These are phyloP conservation scores for Umbelopsis sp. DNA, from an alignment of 192 early-diverging fungal genomes.

Conservation along the genomic window DNA sequence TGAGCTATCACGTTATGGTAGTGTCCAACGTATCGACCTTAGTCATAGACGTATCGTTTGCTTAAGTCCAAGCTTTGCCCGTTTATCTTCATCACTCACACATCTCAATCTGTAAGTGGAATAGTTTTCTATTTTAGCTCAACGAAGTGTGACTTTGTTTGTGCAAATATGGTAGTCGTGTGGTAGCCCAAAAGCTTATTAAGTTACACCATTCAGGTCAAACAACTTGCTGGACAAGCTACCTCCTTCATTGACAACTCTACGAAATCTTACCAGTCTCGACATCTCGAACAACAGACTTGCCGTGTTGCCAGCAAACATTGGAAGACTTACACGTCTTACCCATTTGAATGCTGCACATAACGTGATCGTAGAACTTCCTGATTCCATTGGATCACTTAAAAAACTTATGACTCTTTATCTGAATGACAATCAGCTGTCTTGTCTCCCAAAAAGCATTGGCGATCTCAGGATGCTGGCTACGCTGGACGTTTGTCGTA, in stretches of 20 bases:
- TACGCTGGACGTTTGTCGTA: conserved; percentile 68
- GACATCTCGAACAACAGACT: conserved; percentile 70
- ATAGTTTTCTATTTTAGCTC: conserved; percentile 17
- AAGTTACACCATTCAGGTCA: neutral
- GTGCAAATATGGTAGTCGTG: neutral
- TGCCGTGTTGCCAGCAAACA: conserved; percentile 63
- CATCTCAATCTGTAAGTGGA: conserved; percentile 13
- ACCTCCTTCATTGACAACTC: conserved; percentile 59
- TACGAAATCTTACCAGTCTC: conserved; percentile 62
- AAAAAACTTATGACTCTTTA: conserved; percentile 68
- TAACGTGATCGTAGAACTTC: conserved; percentile 68
- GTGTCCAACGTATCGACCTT: conserved; percentile 51
- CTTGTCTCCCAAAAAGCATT: conserved; percentile 65
- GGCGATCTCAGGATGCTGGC: conserved; percentile 62
- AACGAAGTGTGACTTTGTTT: conserved; percentile 1
- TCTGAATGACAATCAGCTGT: conserved; percentile 63
- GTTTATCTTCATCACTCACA: neutral
- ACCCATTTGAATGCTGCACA: conserved; percentile 64
- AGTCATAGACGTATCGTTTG: conserved; percentile 55
- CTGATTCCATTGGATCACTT: conserved; percentile 61
- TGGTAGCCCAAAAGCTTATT: neutral
- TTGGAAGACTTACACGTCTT: conserved; percentile 67
- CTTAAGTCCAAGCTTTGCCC: conserved; percentile 56
- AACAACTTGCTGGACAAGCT: conserved; percentile 22
- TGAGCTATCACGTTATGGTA: conserved; percentile 10